Conservation (phyloP, 345 rosid genomes). For the Cardamine occulta region DNA sequence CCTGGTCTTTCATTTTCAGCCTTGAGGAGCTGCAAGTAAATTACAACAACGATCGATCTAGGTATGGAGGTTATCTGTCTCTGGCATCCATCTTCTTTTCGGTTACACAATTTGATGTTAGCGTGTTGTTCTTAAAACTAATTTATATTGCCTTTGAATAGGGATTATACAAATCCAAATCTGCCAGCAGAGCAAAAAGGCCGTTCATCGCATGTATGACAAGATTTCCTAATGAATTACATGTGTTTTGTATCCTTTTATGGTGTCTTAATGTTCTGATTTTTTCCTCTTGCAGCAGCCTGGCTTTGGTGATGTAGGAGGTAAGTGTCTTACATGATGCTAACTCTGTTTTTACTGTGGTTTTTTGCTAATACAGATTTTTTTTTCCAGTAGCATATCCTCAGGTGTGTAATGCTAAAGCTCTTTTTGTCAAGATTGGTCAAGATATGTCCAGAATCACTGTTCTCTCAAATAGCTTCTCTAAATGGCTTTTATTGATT, state of each 20-base stretch:
- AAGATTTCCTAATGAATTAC: not conserved
- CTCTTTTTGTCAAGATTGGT: conserved; percentile 40
- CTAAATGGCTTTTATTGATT: not conserved
- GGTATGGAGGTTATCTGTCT: conserved; percentile 49
- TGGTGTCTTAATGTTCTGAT: conserved; percentile 11
- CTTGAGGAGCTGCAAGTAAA: conserved; percentile 98
- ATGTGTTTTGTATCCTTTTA: conserved; percentile 20
- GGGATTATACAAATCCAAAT: conserved; percentile 96
- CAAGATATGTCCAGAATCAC: conserved; percentile 21
- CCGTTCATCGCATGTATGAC: conserved; percentile 79
- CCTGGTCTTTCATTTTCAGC: conserved; percentile 49
- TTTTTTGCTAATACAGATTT: conserved; percentile 30
- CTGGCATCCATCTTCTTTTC: not conserved
- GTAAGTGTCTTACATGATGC: conserved; percentile 56
- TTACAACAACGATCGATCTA: conserved; percentile 95
- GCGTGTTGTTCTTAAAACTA: conserved; percentile 2
- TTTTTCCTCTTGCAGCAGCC: conserved; percentile 55
- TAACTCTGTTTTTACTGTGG: conserved; percentile 30
- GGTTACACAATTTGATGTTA: conserved; percentile 16
- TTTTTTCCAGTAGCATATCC: conserved; percentile 83
- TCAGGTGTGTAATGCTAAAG: conserved; percentile 69
- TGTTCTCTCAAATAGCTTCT: not conserved
- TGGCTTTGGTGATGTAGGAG: conserved; percentile 86
- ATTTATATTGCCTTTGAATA: conserved; percentile 38
- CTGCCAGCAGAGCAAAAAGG: conserved; percentile 95